phyloP scores from a whole-genome alignment of 1,139 yeast species.

The Yamadazyma buinensis region DNA sequence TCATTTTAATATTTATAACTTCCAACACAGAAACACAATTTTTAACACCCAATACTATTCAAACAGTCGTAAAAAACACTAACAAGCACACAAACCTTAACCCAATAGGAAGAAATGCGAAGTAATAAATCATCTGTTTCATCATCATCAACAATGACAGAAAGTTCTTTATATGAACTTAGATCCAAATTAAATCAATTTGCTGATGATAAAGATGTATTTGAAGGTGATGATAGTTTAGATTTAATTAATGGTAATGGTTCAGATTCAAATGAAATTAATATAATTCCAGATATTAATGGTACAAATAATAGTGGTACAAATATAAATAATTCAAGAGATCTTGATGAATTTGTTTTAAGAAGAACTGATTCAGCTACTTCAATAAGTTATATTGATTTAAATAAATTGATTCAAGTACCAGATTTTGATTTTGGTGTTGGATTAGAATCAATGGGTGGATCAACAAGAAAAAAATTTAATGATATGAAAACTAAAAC shows the following conservation, averaged over 20 bases:
- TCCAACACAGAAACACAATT: too few species aligned
- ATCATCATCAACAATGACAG: conserved; percentile 9
- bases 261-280: not conserved
- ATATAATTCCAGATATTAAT: not conserved
- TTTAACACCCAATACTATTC: too few species aligned
- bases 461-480: conserved; percentile 31
- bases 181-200: conserved; percentile 6
- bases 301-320: conserved; percentile 3
- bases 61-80: too few species aligned
- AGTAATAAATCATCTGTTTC: conserved; percentile 8
- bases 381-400: conserved; percentile 36
- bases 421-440: conserved; percentile 46
- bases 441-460: conserved; percentile 36
- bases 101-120: conserved; percentile 7
- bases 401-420: conserved; percentile 33
- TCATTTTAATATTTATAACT: too few species aligned
- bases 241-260: not conserved
- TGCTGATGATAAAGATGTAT: conserved; percentile 1
- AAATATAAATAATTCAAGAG: conserved; percentile 1
- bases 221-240: conserved; percentile 1
- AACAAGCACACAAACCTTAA: too few species aligned
- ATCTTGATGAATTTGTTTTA: conserved; percentile 7
- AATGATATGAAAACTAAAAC: conserved; percentile 36
- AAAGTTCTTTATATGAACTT: conserved; percentile 9
- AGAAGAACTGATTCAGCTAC: conserved; percentile 29